These are phyloP conservation scores for Daucus carota DNA, from an alignment of 129 eudicot genomes.

Conservation along the genomic window DNA sequence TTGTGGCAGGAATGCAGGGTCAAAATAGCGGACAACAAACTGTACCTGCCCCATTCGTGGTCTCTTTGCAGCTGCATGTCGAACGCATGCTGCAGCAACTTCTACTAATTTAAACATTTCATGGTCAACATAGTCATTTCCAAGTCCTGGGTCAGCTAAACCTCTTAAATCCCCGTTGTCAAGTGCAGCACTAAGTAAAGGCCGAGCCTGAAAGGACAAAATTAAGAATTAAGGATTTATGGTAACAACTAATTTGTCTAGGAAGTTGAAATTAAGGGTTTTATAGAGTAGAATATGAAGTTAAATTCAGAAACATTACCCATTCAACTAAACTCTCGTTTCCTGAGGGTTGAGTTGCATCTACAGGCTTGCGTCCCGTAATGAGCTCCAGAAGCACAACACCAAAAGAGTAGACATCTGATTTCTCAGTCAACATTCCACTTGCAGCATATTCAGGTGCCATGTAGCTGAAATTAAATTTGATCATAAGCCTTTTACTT, in stretches of 20 bases:
- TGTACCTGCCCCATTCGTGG: constrained; percentile 89
- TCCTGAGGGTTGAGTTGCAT: constrained; percentile 74
- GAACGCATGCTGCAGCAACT: constrained; percentile 90
- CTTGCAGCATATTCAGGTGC: constrained; percentile 96
- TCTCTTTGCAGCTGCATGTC: constrained; percentile 66
- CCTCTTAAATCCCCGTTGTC: constrained; percentile 42
- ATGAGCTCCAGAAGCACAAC: constrained; percentile 89
- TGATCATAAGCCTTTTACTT: background rate
- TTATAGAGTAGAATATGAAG: background rate
- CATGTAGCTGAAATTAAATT: constrained; percentile 60
- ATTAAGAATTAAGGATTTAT: background rate
- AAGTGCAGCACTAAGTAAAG: constrained; percentile 64
- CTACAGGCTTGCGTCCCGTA: constrained; percentile 91
- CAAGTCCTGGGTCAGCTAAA: constrained; percentile 73
- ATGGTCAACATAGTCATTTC: constrained; percentile 34
- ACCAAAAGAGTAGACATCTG: constrained; percentile 81
- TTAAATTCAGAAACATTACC: constrained; percentile 31
- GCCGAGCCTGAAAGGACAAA: constrained; percentile 64
- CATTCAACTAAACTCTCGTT: constrained; percentile 85
- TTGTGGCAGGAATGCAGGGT: background rate
- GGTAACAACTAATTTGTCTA: background rate
- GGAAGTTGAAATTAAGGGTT: background rate
- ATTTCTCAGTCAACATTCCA: constrained; percentile 89
- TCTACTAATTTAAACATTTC: constrained; percentile 76
- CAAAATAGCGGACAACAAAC: background rate